Conservation (phyloP, 441 rosid genomes). For the Pelargonium cotyledonis region DNA sequence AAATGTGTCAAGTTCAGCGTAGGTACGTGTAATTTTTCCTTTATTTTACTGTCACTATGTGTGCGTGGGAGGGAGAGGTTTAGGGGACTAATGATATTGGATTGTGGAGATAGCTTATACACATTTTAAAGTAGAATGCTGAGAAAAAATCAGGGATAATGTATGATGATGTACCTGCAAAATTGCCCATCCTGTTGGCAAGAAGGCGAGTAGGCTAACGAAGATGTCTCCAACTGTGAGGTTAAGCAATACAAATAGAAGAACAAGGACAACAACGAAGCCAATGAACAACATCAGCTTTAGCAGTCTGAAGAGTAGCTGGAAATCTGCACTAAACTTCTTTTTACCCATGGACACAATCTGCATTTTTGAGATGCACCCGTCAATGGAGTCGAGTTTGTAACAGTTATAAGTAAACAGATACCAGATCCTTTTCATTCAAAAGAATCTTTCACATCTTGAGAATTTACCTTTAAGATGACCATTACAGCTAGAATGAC, state of each 20-base stretch:
- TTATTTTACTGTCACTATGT: too few relatives aligned
- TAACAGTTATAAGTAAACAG: constrained; percentile 1
- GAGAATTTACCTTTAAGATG: constrained; percentile 57
- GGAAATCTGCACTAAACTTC: constrained; percentile 95
- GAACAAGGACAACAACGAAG: constrained; percentile 45
- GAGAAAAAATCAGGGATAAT: neutral
- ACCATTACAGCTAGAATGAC: constrained; percentile 79
- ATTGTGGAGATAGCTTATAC: neutral
- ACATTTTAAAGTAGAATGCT: neutral
- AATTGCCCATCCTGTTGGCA: constrained; percentile 95
- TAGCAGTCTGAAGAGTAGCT: constrained; percentile 85
- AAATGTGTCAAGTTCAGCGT: too few relatives aligned
- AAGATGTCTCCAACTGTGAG: constrained; percentile 80
- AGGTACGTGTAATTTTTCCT: too few relatives aligned
- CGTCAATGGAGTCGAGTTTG: neutral
- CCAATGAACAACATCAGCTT: constrained; percentile 72
- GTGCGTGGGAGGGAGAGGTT: too few relatives aligned
- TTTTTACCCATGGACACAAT: constrained; percentile 94
- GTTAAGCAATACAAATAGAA: constrained; percentile 64
- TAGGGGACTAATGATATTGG: neutral
- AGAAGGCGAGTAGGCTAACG: constrained; percentile 70
- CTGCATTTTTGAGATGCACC: constrained; percentile 32
- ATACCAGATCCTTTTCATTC: neutral
- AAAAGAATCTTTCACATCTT: neutral
- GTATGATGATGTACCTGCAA: constrained; percentile 43